These are phyloP conservation scores for Neofusicoccum laricinum DNA, from an alignment of 2,329 filamentous ascomycete species.

Conservation along the genomic window DNA sequence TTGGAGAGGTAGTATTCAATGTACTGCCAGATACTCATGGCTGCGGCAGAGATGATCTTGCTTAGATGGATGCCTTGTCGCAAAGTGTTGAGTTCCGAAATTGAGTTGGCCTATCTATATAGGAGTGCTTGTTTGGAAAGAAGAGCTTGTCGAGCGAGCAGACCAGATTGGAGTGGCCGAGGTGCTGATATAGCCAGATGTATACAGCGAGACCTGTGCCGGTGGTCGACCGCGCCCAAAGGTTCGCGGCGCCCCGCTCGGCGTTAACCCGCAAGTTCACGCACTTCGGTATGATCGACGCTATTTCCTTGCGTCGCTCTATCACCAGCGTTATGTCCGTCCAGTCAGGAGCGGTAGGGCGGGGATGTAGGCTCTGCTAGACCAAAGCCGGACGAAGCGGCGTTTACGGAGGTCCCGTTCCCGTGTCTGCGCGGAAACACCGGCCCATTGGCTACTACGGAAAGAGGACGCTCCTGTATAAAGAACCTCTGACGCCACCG, in stretches of 20 bases:
- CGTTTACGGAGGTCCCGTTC: neutral
- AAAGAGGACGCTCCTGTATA: neutral
- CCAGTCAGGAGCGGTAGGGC: neutral
- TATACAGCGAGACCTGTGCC: no score
- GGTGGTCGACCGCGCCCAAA: no score
- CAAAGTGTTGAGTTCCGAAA: neutral
- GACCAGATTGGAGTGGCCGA: no score
- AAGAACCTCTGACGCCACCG: neutral
- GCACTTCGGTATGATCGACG: no score
- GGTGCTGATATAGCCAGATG: no score
- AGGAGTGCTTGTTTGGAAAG: neutral
- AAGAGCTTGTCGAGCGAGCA: no score
- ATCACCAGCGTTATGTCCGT: neutral
- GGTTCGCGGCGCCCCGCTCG: no score
- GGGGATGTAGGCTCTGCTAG: no score
- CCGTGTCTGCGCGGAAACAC: neutral
- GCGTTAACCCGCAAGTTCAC: no score
- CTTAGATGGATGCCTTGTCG: no score
- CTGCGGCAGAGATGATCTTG: neutral
- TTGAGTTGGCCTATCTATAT: neutral
- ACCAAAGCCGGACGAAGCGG: neutral
- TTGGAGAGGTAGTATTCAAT: conserved; percentile 2
- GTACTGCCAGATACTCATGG: neutral
- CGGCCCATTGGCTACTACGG: neutral
- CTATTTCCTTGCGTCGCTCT: neutral